Evolutionary conservation across 2,329 filamentous ascomycete genomes (phyloP).

Genomic region (Trichoderma sp.): DNA sequence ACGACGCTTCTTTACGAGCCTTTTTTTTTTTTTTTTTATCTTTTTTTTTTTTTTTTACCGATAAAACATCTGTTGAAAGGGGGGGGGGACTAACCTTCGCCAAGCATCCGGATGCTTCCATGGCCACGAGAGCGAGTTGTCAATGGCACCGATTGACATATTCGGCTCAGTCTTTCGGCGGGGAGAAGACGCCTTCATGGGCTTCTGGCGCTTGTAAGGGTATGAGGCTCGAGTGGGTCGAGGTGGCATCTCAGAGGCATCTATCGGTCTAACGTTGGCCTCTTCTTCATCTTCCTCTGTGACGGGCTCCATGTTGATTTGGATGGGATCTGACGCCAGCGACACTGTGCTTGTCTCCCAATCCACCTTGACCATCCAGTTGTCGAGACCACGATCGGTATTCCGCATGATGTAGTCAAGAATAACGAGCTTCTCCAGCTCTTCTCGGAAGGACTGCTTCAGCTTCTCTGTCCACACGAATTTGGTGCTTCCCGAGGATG

Average conservation of each 20-base stretch:
- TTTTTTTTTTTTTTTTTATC: neutral
- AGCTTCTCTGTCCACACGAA: conserved; percentile 86
- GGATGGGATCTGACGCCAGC: conserved; percentile 76
- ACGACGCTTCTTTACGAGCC: neutral
- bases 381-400: conserved; percentile 92
- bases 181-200: conserved; percentile 71
- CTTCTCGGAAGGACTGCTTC: conserved; percentile 89
- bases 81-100: conserved; percentile 46
- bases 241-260: conserved; percentile 44
- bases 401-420: conserved; percentile 99
- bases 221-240: conserved; percentile 47
- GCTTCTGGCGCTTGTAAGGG: conserved; percentile 75
- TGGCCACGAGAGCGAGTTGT: conserved; percentile 97
- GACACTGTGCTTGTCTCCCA: conserved; percentile 77
- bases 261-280: conserved; percentile 55
- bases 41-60: neutral
- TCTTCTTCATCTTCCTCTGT: conserved; percentile 40
- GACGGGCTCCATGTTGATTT: conserved; percentile 58
- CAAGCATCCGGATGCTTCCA: conserved; percentile 98
- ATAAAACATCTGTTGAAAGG: neutral
- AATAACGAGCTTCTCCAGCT: conserved; percentile 95
- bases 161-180: conserved; percentile 49
- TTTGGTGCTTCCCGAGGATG: conserved; percentile 41
- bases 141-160: conserved; percentile 85
- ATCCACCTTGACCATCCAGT: conserved; percentile 99